A percentile compares a stretch with the other conserved stretches of the same genome.
Evolutionary conservation across 441 rosid species (phyloP).

Genomic region (Syzygium syzygioides): DNA sequence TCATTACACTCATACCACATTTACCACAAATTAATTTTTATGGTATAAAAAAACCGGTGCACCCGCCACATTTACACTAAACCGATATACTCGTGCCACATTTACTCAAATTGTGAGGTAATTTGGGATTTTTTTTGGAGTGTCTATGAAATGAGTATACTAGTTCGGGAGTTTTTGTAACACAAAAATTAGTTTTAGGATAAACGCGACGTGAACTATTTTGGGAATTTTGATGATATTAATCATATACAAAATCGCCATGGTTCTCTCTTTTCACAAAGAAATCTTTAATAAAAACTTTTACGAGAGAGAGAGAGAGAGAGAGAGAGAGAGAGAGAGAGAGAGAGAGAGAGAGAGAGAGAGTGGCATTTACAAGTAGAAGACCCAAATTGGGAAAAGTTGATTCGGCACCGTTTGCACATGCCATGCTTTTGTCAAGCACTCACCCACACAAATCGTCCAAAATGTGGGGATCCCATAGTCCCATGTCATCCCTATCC

Average conservation of each 20-base stretch:
- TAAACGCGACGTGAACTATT: not conserved
- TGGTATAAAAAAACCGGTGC: too few species aligned
- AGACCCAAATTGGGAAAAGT: not conserved
- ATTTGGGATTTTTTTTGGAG: not conserved
- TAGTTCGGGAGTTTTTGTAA: not conserved
- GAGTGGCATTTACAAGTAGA: not conserved
- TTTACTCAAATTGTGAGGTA: not conserved
- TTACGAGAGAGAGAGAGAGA: not conserved
- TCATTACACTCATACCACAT: accelerated
- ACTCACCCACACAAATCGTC: not conserved
- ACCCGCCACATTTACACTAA: too few species aligned
- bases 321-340: too few species aligned
- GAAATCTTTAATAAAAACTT: not conserved
- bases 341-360: too few species aligned
- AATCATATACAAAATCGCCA: not conserved
- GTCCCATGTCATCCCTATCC: not conserved
- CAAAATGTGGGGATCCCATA: not conserved
- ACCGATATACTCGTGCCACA: not conserved
- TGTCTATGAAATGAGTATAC: accelerated
- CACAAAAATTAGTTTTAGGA: not conserved
- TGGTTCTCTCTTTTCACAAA: not conserved
- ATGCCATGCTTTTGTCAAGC: not conserved
- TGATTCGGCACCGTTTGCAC: not conserved
- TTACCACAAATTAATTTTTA: not conserved
- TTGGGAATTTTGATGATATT: not conserved